phyloP scores from a whole-genome alignment of 306 rosid species.

The Trifolium dubium region DNA sequence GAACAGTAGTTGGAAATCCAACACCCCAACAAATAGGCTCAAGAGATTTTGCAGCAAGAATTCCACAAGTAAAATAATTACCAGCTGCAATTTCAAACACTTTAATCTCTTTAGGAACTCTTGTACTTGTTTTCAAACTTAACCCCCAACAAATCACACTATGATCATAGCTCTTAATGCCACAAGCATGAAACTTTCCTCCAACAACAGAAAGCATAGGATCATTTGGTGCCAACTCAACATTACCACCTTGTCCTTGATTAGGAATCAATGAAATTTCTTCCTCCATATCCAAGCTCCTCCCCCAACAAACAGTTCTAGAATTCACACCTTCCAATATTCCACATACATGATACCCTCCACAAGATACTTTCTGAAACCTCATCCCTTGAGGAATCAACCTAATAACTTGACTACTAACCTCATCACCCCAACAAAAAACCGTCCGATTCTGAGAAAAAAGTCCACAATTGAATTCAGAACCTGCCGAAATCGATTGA shows the following conservation, averaged over 20 bases:
- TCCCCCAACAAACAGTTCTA: conserved; percentile 84
- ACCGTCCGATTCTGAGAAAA: conserved; percentile 82
- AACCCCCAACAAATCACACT: conserved; percentile 92
- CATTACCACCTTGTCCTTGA: conserved; percentile 67
- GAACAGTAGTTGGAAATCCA: conserved; percentile 80
- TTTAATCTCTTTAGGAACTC: conserved; percentile 60
- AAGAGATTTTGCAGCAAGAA: conserved; percentile 73
- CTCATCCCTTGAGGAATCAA: conserved; percentile 58
- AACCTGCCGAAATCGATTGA: conserved; percentile 80
- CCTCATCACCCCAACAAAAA: conserved; percentile 92
- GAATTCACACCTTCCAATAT: conserved; percentile 68
- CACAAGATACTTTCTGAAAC: conserved; percentile 75
- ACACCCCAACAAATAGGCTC: conserved; percentile 91
- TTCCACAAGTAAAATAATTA: conserved; percentile 87
- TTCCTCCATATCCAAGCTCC: conserved; percentile 73
- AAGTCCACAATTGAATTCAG: conserved; percentile 86
- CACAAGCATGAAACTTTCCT: conserved; percentile 94
- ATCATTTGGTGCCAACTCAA: conserved; percentile 74
- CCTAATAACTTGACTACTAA: conserved; percentile 66
- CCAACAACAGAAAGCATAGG: conserved; percentile 83
- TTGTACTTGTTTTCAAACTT: conserved; percentile 65
- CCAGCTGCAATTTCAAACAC: conserved; percentile 84
- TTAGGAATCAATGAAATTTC: conserved; percentile 62
- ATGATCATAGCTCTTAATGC: conserved; percentile 74
- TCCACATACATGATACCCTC: conserved; percentile 96